Percentiles rank a stretch among this genome's conserved stretches.
These are phyloP conservation scores for Zoysia japonica DNA, from an alignment of 176 grass and related monocot species.

Conservation along the genomic window DNA sequence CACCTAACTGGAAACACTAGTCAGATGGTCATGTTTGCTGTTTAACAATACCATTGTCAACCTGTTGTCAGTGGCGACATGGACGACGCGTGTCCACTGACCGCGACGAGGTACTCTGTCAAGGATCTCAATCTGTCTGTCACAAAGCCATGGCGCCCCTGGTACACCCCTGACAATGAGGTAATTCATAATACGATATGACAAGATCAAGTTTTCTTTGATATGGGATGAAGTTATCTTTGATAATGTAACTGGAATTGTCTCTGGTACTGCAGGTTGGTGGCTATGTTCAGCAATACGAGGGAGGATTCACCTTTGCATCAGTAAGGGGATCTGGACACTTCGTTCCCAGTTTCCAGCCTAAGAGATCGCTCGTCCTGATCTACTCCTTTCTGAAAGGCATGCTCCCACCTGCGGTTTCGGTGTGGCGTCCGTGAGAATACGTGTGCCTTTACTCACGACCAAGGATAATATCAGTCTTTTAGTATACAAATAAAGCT, in stretches of 20 bases:
- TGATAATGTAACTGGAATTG: not conserved
- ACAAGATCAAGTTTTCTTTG: not conserved
- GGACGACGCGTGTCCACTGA: conserved; percentile 45
- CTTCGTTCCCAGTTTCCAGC: conserved; percentile 43
- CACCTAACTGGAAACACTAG: not conserved
- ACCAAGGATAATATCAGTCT: not conserved
- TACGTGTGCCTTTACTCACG: not conserved
- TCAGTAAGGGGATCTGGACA: conserved; percentile 52
- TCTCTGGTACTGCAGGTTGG: conserved; percentile 25
- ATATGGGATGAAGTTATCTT: not conserved
- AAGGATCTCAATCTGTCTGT: conserved; percentile 40
- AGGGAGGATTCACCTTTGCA: conserved; percentile 36
- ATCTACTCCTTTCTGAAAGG: conserved; percentile 45
- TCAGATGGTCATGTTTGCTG: not conserved
- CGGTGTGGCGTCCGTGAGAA: conserved; percentile 4
- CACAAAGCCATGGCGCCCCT: conserved; percentile 49
- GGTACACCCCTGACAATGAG: conserved; percentile 49
- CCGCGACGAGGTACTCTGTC: conserved; percentile 52
- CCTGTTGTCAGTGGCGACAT: conserved; percentile 48
- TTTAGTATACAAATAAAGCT: not conserved
- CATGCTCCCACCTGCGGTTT: conserved; percentile 34
- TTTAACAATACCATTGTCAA: not conserved
- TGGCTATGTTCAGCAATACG: conserved; percentile 41
- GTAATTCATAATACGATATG: conserved; percentile 8
- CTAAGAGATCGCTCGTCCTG: conserved; percentile 41